Evolutionary conservation across 176 grass and related monocot genomes (phyloP), one percentile per base, ranked within the genome.

Genomic region (Aegilops longissima): DNA sequence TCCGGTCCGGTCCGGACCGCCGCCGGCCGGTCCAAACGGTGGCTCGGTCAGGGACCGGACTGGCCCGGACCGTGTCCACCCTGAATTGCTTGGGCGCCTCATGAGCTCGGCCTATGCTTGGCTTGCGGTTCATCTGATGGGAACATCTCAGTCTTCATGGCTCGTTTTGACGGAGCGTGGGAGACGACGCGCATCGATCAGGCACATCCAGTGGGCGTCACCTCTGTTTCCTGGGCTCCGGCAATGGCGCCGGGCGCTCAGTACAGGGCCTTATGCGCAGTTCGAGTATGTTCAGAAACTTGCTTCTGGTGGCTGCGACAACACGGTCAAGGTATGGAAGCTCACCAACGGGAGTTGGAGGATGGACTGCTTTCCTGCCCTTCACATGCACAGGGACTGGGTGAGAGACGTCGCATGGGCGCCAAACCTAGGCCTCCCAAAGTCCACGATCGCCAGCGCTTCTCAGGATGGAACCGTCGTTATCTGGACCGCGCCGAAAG

Each of bases 381-480:
- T 95, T 21, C 85, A 95, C 68, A 92, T 92, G 90, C 90, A 95
- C 73, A 82, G 73, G 40, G 93, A 95, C 77, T 92, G 88, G 93
- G 90, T 95, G 20, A 92, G 93, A 16, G 90, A 92, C 6, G 90
- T 95, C 2, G 88, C 90, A 0, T 90, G 90, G 90, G 93, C 93
- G 0, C 93, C 93, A 18, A 95, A 95, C 67, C 83, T 95, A 11
- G 93, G 93, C 23, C 88, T 95, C 42, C 90, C 93, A 42, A 95
- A 95, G 84, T 92, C 90, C 4, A 95, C 90, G 0, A 90, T 95
- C 8, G 93, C 90, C 51, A 95, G 93, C 45, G 93, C 93, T 24
- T 95, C 93, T 71, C 93, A 95, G 82, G 93, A 95, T 86, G 93
- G 93, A 21, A 95, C 90, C 0, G 90, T 95, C 5, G 88, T 95